phyloP scores from a whole-genome alignment of 2,329 filamentous ascomycete genomes.

The Colletotrichum incanum region DNA sequence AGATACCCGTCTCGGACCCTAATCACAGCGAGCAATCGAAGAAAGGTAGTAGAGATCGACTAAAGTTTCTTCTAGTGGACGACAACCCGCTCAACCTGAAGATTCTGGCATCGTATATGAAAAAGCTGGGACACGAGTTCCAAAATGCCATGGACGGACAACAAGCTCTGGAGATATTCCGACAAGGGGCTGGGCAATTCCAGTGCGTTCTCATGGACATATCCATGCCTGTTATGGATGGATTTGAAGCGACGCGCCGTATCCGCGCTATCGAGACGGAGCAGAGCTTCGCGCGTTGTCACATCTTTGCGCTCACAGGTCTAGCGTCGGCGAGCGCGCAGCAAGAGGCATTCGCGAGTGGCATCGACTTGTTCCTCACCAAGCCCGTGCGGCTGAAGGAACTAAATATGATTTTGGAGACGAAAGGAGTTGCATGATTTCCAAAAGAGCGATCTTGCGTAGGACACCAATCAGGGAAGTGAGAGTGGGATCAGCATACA shows the following conservation, averaged over 20 bases:
- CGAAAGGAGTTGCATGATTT: constrained; percentile 2
- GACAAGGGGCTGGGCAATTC: constrained; percentile 45
- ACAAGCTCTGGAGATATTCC: constrained; percentile 53
- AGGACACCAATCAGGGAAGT: too few relatives aligned
- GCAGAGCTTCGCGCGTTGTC: constrained; percentile 56
- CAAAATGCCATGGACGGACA: constrained; percentile 53
- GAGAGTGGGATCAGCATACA: not conserved
- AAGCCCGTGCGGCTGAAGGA: constrained; percentile 66
- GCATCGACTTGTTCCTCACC: constrained; percentile 69
- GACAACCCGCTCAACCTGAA: constrained; percentile 60
- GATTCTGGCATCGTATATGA: constrained; percentile 54
- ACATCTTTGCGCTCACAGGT: constrained; percentile 69
- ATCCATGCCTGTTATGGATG: constrained; percentile 72
- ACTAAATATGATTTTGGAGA: constrained; percentile 46
- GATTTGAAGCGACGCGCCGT: constrained; percentile 64
- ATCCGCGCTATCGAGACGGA: constrained; percentile 66
- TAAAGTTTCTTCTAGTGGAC: constrained; percentile 56
- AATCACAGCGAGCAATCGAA: not conserved
- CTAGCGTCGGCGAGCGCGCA: constrained; percentile 65
- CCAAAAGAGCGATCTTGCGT: too few relatives aligned
- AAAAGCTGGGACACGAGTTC: constrained; percentile 51
- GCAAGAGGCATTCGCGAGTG: constrained; percentile 67
- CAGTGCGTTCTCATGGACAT: constrained; percentile 63
- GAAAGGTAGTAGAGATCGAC: not conserved
- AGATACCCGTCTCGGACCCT: not conserved